Evolutionary conservation across 2,329 filamentous ascomycete species (phyloP).

Genomic region (Botrytis cinerea): DNA sequence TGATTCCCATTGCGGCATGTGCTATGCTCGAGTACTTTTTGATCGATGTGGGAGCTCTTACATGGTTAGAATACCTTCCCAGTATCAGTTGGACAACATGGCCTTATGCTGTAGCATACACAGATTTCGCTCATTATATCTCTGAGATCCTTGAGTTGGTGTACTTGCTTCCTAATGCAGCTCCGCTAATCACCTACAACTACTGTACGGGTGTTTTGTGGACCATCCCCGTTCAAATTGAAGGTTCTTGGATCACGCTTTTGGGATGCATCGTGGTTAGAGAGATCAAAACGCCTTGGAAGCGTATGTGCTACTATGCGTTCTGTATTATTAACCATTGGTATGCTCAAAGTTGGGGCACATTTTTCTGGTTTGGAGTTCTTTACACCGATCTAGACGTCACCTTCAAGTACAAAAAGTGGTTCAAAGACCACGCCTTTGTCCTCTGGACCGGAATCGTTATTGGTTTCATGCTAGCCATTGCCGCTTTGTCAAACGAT

Average conservation of each 20-base stretch:
- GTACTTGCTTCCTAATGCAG: constrained; percentile 50
- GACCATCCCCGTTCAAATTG: constrained; percentile 52
- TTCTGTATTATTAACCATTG: constrained; percentile 49
- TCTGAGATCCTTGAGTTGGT: constrained; percentile 48
- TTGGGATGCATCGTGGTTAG: constrained; percentile 47
- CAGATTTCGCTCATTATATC: constrained; percentile 47
- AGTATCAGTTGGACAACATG: constrained; percentile 51
- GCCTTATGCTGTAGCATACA: constrained; percentile 47
- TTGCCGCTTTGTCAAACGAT: constrained; percentile 27
- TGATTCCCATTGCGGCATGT: constrained; percentile 48
- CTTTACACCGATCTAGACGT: constrained; percentile 49
- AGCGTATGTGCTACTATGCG: constrained; percentile 48
- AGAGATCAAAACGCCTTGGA: constrained; percentile 50
- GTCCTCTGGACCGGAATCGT: constrained; percentile 45
- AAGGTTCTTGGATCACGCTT: constrained; percentile 49
- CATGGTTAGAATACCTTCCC: constrained; percentile 48
- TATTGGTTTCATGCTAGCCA: constrained; percentile 38
- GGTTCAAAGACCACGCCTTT: constrained; percentile 42
- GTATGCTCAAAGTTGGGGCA: constrained; percentile 50
- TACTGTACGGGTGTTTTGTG: constrained; percentile 53
- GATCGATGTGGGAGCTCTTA: constrained; percentile 47
- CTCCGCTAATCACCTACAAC: constrained; percentile 50
- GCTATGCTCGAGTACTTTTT: constrained; percentile 51
- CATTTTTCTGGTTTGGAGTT: constrained; percentile 49
- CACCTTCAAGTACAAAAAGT: constrained; percentile 48